A percentile compares a stretch with the other conserved stretches of the same genome.
Conservation (phyloP, 1,284 basidiomycete species). For the Trametes polyzona region DNA sequence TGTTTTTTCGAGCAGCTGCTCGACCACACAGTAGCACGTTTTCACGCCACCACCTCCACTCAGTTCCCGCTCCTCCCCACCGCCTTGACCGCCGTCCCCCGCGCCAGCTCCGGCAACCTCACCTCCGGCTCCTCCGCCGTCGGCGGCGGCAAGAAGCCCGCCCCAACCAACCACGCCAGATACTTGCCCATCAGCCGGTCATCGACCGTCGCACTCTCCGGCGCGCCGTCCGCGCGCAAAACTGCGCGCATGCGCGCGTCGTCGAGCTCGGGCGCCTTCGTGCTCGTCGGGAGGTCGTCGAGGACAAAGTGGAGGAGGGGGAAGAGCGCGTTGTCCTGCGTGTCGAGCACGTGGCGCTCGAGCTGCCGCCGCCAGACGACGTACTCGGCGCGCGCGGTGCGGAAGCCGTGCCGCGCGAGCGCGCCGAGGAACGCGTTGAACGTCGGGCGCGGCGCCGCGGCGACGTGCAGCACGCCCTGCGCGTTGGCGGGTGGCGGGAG, state of each 20-base stretch:
- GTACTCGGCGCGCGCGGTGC: slow-evolving; percentile 84
- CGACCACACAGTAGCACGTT: neutral
- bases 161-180: slow-evolving; percentile 92
- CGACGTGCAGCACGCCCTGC: slow-evolving; percentile 85
- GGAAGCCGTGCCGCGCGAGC: slow-evolving; percentile 83
- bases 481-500: slow-evolving; percentile 44
- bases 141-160: slow-evolving; percentile 83
- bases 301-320: slow-evolving; percentile 96
- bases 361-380: slow-evolving; percentile 90
- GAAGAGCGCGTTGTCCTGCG: slow-evolving; percentile 96
- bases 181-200: slow-evolving; percentile 84
- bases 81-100: slow-evolving; percentile 41
- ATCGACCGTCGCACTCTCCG: slow-evolving; percentile 70
- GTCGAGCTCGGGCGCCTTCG: slow-evolving; percentile 92
- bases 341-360: slow-evolving; percentile 93
- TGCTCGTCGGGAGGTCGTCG: slow-evolving; percentile 96
- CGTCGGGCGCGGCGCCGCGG: slow-evolving; percentile 85
- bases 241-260: slow-evolving; percentile 82
- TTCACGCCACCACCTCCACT: neutral
- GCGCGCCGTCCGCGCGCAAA: slow-evolving; percentile 48
- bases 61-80: slow-evolving; percentile 51
- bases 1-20: neutral
- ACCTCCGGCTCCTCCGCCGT: slow-evolving; percentile 42
- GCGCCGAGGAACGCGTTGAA: slow-evolving; percentile 90
- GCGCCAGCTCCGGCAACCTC: slow-evolving; percentile 47